These are phyloP conservation scores for Cucumis variabilis DNA, from an alignment of 331 rosid genomes.

Conservation along the genomic window DNA sequence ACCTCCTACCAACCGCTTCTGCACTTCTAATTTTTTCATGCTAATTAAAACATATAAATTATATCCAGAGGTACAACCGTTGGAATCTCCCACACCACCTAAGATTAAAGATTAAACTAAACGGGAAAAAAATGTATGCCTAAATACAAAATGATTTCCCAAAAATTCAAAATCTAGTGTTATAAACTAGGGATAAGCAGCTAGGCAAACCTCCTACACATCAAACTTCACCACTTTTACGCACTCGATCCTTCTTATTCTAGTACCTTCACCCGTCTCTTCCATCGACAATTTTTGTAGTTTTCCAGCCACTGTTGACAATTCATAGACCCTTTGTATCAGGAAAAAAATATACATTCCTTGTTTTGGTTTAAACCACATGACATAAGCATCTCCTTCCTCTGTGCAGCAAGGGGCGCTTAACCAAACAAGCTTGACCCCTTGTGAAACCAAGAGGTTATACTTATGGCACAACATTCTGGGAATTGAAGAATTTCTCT, in stretches of 20 bases:
- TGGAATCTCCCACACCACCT: not conserved
- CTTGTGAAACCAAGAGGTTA: not conserved
- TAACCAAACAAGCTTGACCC: not conserved
- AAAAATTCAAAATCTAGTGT: not conserved
- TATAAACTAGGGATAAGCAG: not conserved
- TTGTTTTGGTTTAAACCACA: not conserved
- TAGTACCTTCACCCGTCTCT: not conserved
- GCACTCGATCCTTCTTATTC: not conserved
- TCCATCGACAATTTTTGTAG: not conserved
- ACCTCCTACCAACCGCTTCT: no score
- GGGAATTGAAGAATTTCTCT: not conserved
- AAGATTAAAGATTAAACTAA: no score
- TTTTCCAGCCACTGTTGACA: not conserved
- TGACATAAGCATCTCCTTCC: not conserved
- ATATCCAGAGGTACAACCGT: not conserved
- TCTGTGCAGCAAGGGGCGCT: not conserved
- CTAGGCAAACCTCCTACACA: not conserved
- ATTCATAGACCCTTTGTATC: not conserved
- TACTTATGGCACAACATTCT: no score
- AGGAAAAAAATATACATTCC: not conserved
- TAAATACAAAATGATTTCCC: not conserved
- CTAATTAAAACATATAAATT: no score
- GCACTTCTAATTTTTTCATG: no score
- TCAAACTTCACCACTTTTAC: not conserved
- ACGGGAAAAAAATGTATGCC: not conserved